phyloP scores from a whole-genome alignment of 306 rosid genomes.

The Trifolium pratense region DNA sequence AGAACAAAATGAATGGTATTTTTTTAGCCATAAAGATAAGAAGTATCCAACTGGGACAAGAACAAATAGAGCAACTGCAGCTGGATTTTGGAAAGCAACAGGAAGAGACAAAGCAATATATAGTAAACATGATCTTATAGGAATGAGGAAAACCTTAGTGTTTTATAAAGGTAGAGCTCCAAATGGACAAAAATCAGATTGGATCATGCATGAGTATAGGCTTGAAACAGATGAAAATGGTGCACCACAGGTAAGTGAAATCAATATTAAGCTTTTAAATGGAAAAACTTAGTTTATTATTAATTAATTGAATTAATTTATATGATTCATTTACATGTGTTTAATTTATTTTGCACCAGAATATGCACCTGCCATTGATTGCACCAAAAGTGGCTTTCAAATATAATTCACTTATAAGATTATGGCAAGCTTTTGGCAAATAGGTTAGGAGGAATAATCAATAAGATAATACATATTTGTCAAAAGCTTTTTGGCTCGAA shows the following conservation, averaged over 20 bases:
- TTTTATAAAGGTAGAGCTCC: slow-evolving; percentile 95
- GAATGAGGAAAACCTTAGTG: slow-evolving; percentile 94
- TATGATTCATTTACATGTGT: too few relatives aligned
- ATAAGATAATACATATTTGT: too few relatives aligned
- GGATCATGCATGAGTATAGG: slow-evolving; percentile 97
- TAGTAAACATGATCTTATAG: slow-evolving; percentile 77
- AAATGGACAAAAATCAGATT: slow-evolving; percentile 94
- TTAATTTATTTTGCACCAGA: too few relatives aligned
- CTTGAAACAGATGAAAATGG: slow-evolving; percentile 91
- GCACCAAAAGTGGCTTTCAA: too few relatives aligned
- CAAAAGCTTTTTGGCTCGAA: too few relatives aligned
- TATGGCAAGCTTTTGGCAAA: too few relatives aligned
- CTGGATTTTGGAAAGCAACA: slow-evolving; percentile 98
- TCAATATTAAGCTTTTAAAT: background rate
- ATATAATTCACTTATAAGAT: too few relatives aligned
- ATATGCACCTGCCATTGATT: too few relatives aligned
- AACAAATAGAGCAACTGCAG: slow-evolving; percentile 90
- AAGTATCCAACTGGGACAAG: slow-evolving; percentile 98
- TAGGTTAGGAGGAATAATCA: too few relatives aligned
- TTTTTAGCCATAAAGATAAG: slow-evolving; percentile 93
- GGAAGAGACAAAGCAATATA: slow-evolving; percentile 96
- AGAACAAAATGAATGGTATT: slow-evolving; percentile 89
- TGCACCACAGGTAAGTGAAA: slow-evolving; percentile 71
- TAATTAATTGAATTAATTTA: too few relatives aligned
- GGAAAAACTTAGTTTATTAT: too few relatives aligned